phyloP scores from a whole-genome alignment of 1,284 basidiomycete genomes.

The Apiotrichum gamsii region DNA sequence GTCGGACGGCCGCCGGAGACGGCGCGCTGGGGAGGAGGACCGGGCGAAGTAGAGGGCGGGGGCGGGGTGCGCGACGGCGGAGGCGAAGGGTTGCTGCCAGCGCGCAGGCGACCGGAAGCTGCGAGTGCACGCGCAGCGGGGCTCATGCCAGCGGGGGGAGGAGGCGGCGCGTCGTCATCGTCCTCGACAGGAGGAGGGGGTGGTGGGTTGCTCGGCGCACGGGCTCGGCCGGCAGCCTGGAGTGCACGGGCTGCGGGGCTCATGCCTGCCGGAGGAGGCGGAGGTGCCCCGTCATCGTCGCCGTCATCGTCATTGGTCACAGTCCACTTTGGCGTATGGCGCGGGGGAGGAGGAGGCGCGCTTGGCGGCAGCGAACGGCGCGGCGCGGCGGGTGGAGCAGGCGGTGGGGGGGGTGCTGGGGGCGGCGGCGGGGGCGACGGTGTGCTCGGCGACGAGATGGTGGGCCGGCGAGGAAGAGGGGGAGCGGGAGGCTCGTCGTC shows the following conservation, averaged over 20 bases:
- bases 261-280: conserved; percentile 27
- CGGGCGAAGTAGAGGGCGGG: neutral
- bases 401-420: conserved; percentile 22
- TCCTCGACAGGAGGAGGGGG: conserved; percentile 11
- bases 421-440: conserved; percentile 47
- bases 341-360: conserved; percentile 16
- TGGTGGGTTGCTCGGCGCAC: conserved; percentile 7
- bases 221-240: neutral
- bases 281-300: conserved; percentile 25
- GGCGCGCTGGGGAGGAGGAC: no score
- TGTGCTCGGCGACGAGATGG: conserved; percentile 51
- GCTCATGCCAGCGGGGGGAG: conserved; percentile 30
- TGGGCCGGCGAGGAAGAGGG: conserved; percentile 19
- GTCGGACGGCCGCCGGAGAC: no score
- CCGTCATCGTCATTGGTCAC: neutral
- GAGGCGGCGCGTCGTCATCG: conserved; percentile 29
- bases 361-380: conserved; percentile 14
- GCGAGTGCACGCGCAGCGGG: conserved; percentile 28
- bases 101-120: conserved; percentile 5
- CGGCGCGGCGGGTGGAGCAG: conserved; percentile 21
- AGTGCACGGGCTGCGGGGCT: conserved; percentile 26
- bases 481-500: conserved; percentile 19
- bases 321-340: neutral
- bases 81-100: conserved; percentile 10
- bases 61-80: neutral